These are phyloP conservation scores for Emydomyces testavorans DNA, from an alignment of 2,329 filamentous ascomycete species.

Conservation along the genomic window DNA sequence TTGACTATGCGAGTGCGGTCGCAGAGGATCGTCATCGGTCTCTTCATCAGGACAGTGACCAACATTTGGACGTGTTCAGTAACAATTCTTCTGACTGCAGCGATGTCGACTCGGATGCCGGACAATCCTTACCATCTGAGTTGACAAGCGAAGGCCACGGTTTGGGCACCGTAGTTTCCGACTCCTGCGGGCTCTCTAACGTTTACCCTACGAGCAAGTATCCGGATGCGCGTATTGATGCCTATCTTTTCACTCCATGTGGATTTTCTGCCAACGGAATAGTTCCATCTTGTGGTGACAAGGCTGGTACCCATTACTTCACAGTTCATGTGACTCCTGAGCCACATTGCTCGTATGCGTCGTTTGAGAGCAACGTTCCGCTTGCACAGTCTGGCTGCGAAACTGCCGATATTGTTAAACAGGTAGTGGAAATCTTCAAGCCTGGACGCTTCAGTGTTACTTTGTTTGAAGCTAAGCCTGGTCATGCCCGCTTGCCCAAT, in stretches of 20 bases:
- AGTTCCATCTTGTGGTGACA: conserved; percentile 59
- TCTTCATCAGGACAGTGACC: conserved; percentile 54
- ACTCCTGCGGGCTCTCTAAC: conserved; percentile 75
- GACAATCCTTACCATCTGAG: conserved; percentile 51
- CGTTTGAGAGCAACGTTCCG: conserved; percentile 96
- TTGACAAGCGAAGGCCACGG: conserved; percentile 88
- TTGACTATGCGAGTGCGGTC: conserved; percentile 77
- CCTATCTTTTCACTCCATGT: conserved; percentile 92
- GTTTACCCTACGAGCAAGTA: conserved; percentile 81
- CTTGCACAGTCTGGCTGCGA: conserved; percentile 76
- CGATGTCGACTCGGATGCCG: conserved; percentile 43
- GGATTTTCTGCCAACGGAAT: conserved; percentile 97
- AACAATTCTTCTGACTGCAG: conserved; percentile 56
- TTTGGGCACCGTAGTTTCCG: conserved; percentile 81
- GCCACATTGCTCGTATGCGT: conserved; percentile 92
- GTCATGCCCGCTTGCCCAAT: conserved; percentile 22
- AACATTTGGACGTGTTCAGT: conserved; percentile 59
- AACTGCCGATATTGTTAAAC: conserved; percentile 81
- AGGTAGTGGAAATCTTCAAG: conserved; percentile 91
- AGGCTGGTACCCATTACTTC: conserved; percentile 68
- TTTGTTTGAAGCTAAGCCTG: conserved; percentile 73
- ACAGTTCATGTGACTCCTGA: conserved; percentile 97
- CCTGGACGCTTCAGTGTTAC: conserved; percentile 97
- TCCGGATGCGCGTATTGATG: conserved; percentile 84
- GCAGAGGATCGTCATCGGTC: conserved; percentile 70